phyloP scores from a whole-genome alignment of 208 protist species.

The Trypanosoma cruzi region DNA sequence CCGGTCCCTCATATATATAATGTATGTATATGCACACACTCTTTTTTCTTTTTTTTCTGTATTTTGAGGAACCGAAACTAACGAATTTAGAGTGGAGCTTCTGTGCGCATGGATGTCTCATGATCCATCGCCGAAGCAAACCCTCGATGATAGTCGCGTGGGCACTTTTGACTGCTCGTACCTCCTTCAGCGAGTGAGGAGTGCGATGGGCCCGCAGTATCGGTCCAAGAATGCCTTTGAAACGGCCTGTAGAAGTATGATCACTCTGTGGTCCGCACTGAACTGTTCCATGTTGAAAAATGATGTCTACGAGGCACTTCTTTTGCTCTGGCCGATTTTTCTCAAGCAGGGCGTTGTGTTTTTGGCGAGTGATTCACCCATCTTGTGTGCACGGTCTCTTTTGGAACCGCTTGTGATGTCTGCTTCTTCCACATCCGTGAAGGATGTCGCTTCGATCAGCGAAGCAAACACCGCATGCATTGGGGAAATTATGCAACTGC shows the following conservation, averaged over 20 bases:
- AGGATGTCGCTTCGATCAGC: not conserved
- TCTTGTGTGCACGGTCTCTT: not conserved
- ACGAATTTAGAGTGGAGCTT: not conserved
- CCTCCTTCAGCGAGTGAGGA: slow-evolving; percentile 9
- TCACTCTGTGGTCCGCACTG: slow-evolving; percentile 8
- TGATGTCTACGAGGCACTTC: not conserved
- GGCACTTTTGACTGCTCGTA: not conserved
- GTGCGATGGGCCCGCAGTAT: not conserved
- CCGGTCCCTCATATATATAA: too few relatives aligned
- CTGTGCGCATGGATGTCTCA: not conserved
- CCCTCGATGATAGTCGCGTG: not conserved
- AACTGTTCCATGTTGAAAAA: not conserved
- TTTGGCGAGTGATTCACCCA: not conserved
- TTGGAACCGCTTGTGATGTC: slow-evolving; percentile 23
- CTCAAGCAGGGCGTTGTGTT: not conserved
- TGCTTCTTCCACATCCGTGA: not conserved
- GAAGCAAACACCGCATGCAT: slow-evolving; percentile 8
- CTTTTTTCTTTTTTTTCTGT: slow-evolving; percentile 5
- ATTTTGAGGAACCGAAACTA: not conserved
- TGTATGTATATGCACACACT: too few relatives aligned
- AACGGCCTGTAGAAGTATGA: slow-evolving; percentile 12
- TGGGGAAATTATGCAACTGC: slow-evolving; percentile 8
- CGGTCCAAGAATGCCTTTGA: slow-evolving; percentile 1
- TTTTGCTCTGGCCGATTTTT: slow-evolving; percentile 19
- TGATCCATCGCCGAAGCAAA: not conserved